phyloP scores from a whole-genome alignment of 2,329 filamentous ascomycete genomes.

The Penicillium sp. region DNA sequence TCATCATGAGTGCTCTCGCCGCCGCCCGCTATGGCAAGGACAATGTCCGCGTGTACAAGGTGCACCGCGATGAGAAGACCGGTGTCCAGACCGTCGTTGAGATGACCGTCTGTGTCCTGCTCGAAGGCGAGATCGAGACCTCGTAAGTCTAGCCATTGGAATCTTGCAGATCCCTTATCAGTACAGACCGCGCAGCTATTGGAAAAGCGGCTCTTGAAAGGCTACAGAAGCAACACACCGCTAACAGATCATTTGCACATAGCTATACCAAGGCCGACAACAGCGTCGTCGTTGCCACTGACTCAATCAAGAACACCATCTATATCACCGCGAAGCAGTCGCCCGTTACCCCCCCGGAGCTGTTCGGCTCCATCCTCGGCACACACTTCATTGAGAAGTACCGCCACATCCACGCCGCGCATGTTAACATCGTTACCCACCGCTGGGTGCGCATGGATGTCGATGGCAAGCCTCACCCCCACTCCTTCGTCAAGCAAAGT shows the following conservation, averaged over 20 bases:
- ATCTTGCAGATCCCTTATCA: conserved; percentile 2
- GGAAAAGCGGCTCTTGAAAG: no score
- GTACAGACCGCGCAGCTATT: background rate
- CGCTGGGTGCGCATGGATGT: conserved; percentile 89
- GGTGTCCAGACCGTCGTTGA: conserved; percentile 85
- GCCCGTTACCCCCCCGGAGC: conserved; percentile 89
- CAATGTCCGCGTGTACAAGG: conserved; percentile 98
- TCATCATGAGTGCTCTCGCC: conserved; percentile 41
- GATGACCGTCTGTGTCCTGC: conserved; percentile 90
- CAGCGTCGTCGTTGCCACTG: conserved; percentile 91
- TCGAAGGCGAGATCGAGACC: conserved; percentile 88
- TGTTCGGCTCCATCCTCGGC: conserved; percentile 83
- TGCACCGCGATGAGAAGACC: conserved; percentile 76
- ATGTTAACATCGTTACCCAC: conserved; percentile 81
- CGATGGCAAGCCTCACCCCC: conserved; percentile 87
- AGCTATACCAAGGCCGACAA: conserved; percentile 96
- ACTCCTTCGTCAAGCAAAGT: conserved; percentile 91
- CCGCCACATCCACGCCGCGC: conserved; percentile 81
- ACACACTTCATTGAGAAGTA: conserved; percentile 89
- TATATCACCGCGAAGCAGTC: conserved; percentile 95
- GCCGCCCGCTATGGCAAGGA: conserved; percentile 69
- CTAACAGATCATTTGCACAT: conserved; percentile 1
- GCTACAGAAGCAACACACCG: background rate
- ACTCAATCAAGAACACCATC: conserved; percentile 97
- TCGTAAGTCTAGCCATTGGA: conserved; percentile 60